Percentiles rank a stretch among this genome's conserved stretches.
Conservation (phyloP, 2,329 filamentous ascomycete genomes). For the Phialophora chinensis region DNA sequence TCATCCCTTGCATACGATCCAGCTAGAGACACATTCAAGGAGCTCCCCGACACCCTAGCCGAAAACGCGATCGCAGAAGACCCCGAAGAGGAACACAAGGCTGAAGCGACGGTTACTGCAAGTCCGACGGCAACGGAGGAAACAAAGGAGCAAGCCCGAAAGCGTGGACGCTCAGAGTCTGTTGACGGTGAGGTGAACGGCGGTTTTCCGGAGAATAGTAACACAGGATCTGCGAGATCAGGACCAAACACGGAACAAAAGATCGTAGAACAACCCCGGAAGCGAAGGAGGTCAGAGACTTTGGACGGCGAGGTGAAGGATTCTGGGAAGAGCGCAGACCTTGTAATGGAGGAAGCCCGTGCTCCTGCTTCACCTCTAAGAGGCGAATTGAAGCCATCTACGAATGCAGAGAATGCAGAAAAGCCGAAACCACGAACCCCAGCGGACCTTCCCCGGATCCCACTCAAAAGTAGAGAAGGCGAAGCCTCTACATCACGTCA, state of each 20-base stretch:
- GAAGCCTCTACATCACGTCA: conserved; percentile 33
- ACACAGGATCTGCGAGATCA: conserved; percentile 15
- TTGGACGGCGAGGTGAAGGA: conserved; percentile 18
- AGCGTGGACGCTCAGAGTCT: conserved; percentile 1
- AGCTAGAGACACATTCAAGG: conserved; percentile 44
- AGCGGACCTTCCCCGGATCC: conserved; percentile 35
- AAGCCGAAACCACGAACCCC: conserved; percentile 31
- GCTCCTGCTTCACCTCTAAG: conserved; percentile 22
- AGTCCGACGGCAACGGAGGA: conserved; percentile 22
- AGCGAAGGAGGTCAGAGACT: conserved; percentile 31
- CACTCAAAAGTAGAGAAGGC: conserved; percentile 36
- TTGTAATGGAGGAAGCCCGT: conserved; percentile 27
- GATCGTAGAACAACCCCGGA: conserved; percentile 28
- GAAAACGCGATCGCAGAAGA: conserved; percentile 39
- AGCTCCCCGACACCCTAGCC: conserved; percentile 38
- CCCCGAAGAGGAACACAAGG: conserved; percentile 22
- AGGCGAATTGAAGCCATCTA: conserved; percentile 13
- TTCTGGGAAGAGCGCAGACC: conserved; percentile 9
- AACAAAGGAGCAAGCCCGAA: conserved; percentile 20
- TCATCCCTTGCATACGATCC: conserved; percentile 44
- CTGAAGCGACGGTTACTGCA: conserved; percentile 15
- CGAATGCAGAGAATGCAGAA: conserved; percentile 16
- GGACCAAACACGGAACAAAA: conserved; percentile 16
- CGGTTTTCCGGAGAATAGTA: background rate
- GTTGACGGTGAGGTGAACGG: background rate